phyloP scores from a whole-genome alignment of 1,139 yeast genomes.

The Suhomyces bolitotheri region DNA sequence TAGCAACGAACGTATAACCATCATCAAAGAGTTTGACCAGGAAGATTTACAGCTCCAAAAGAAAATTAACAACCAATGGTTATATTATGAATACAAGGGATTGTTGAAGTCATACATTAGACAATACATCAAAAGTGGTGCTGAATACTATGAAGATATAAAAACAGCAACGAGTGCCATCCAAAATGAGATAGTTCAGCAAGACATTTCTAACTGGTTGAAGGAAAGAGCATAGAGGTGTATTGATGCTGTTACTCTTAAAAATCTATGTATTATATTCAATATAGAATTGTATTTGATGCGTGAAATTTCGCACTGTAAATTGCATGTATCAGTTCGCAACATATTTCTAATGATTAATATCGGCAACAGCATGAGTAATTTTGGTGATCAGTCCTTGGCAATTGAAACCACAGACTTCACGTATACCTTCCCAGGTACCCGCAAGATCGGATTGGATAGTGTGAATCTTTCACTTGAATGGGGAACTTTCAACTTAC shows the following conservation, averaged over 20 bases:
- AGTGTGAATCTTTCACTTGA: conserved; percentile 61
- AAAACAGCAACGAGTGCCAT: conserved; percentile 23
- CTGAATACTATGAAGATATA: conserved; percentile 26
- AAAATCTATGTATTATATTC: not conserved
- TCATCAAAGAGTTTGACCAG: conserved; percentile 29
- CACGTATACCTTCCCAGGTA: conserved; percentile 66
- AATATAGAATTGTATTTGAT: conserved; percentile 1
- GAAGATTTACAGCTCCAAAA: conserved; percentile 26
- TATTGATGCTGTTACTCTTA: not conserved
- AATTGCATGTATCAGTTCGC: not conserved
- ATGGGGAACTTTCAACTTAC: conserved; percentile 71
- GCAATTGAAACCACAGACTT: conserved; percentile 69
- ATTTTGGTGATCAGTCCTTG: conserved; percentile 19
- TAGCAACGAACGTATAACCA: conserved; percentile 24
- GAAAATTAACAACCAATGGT: conserved; percentile 42
- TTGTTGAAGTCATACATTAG: conserved; percentile 44
- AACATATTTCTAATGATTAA: not conserved
- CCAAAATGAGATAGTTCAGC: conserved; percentile 28
- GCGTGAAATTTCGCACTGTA: not conserved
- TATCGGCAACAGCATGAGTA: conserved; percentile 2
- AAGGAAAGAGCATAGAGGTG: conserved; percentile 16
- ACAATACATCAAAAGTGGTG: conserved; percentile 25
- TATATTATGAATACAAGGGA: conserved; percentile 46
- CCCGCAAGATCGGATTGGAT: conserved; percentile 66
- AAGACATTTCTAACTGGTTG: conserved; percentile 36